These are phyloP conservation scores for Tricholomella constricta DNA, from an alignment of 768 basidiomycete genomes.

Conservation along the genomic window DNA sequence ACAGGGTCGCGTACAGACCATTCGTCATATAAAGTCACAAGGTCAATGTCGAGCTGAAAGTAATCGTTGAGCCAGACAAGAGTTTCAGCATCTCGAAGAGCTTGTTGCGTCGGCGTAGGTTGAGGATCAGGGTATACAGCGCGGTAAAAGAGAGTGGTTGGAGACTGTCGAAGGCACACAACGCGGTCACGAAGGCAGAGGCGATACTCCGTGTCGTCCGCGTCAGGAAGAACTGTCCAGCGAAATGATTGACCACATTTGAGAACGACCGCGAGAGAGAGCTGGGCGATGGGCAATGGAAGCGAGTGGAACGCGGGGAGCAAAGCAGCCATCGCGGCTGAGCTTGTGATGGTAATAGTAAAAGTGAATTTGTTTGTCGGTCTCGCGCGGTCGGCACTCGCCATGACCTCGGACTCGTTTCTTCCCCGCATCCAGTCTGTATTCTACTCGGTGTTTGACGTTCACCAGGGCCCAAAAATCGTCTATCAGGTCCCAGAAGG, in stretches of 20 bases:
- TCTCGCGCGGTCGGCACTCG: conserved; percentile 12
- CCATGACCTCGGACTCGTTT: conserved; percentile 59
- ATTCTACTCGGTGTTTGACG: conserved; percentile 94
- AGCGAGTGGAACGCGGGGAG: conserved; percentile 57
- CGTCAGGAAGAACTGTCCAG: conserved; percentile 62
- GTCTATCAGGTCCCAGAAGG: conserved; percentile 94
- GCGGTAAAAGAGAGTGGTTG: conserved; percentile 70
- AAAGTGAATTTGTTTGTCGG: background rate
- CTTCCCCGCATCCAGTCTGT: conserved; percentile 81
- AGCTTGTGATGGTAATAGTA: background rate
- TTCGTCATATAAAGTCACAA: conserved; percentile 66
- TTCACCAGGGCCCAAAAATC: conserved; percentile 82
- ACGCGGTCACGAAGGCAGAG: conserved; percentile 82
- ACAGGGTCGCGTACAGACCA: conserved; percentile 79
- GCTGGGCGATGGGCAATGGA: conserved; percentile 62
- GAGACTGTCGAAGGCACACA: conserved; percentile 77
- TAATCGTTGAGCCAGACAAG: conserved; percentile 80
- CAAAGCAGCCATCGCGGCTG: conserved; percentile 21
- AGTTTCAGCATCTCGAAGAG: conserved; percentile 60
- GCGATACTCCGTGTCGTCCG: conserved; percentile 61
- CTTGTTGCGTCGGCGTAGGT: conserved; percentile 32
- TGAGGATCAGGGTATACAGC: conserved; percentile 59
- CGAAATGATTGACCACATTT: conserved; percentile 87
- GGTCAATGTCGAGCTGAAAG: conserved; percentile 82
- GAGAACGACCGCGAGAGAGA: conserved; percentile 77